Conservation (phyloP, 2,329 filamentous ascomycete genomes). For the Fusarium subglutinans region DNA sequence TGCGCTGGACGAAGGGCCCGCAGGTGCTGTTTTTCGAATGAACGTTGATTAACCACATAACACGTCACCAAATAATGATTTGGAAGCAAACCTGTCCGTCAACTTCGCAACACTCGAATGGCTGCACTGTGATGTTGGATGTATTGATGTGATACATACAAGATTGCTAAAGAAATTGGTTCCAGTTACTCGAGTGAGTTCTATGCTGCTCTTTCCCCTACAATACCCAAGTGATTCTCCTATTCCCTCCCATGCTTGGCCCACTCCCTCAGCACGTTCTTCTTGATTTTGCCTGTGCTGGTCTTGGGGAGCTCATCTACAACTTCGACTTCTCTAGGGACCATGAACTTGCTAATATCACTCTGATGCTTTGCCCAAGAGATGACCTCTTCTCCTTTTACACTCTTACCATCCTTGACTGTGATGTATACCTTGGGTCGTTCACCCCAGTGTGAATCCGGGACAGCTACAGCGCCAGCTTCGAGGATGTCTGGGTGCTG, state of each 20-base stretch:
- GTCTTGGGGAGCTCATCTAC: constrained; percentile 94
- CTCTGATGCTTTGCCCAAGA: constrained; percentile 85
- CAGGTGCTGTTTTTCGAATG: constrained; percentile 46
- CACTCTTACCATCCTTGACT: constrained; percentile 69
- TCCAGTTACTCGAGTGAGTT: neutral
- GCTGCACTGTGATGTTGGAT: constrained; percentile 2
- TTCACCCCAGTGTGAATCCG: constrained; percentile 94
- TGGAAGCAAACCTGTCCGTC: neutral
- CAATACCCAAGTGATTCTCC: neutral
- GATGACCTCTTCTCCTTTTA: constrained; percentile 72
- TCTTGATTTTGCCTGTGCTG: constrained; percentile 94
- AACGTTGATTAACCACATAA: constrained; percentile 34
- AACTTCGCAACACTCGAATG: neutral
- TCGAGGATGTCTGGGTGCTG: constrained; percentile 91
- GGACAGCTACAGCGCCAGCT: constrained; percentile 87
- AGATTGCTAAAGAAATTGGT: neutral
- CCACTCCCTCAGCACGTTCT: constrained; percentile 92
- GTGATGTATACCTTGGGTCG: constrained; percentile 95
- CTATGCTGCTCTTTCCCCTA: neutral
- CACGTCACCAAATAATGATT: neutral
- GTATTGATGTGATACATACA: constrained; percentile 1
- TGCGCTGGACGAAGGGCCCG: constrained; percentile 40
- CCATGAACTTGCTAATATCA: constrained; percentile 91
- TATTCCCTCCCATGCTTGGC: constrained; percentile 54
- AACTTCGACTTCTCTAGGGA: constrained; percentile 76